Base-by-base conservation (phyloP, 2,329 filamentous ascomycete genomes). In the Cladosporium velox region DNA sequence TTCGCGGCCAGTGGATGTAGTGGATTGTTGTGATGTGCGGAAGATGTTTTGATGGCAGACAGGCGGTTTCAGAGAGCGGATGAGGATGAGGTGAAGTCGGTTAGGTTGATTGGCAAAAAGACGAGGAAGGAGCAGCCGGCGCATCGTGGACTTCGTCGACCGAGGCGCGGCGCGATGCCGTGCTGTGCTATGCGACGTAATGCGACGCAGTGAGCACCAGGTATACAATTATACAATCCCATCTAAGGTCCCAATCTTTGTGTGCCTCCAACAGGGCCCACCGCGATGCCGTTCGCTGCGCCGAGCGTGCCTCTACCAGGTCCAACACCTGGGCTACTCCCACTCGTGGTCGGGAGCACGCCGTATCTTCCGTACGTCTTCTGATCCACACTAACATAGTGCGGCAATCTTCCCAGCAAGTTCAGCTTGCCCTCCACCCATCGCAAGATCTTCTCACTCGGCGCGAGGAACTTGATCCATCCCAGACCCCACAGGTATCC, bases 291-390 rank as follows among this genome's bases (percentile, higher is more conserved):
- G 66, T 80, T 70, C 44, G 68, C 69, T 6, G 69, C 69, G 4
- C 70, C 73, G 32, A 74, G 64, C 41, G 74, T 73, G 24, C 73
- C 74, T 69, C 72, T 69, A 8, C 71, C 70, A 12, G 72, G 70
- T 44, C 70, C 70, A 44, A 70, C 68, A 34, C 67, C 65, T 47
- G 61, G 65, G 35, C 59, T 64, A 52, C 61, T 68, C 5, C 14
- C 52, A 28, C 65, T 70, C 30, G 73, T 76, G 59, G 70, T 75
- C 2, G 93, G 94, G 65, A 98, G 81, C 15, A 97, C 91, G 1
- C 94, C 94, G 73, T 96, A 97, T 63, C 94, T 86, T 8, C 94
- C 94, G 74, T 94, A 97, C 6, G 92, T 97, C 84, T 97, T 97
- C 79, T 97, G 93, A 75, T 98, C 94, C 18, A 97, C 89, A 65